These are phyloP conservation scores for Aureobasidium sp. DNA, from an alignment of 2,329 filamentous ascomycete genomes.

Conservation along the genomic window DNA sequence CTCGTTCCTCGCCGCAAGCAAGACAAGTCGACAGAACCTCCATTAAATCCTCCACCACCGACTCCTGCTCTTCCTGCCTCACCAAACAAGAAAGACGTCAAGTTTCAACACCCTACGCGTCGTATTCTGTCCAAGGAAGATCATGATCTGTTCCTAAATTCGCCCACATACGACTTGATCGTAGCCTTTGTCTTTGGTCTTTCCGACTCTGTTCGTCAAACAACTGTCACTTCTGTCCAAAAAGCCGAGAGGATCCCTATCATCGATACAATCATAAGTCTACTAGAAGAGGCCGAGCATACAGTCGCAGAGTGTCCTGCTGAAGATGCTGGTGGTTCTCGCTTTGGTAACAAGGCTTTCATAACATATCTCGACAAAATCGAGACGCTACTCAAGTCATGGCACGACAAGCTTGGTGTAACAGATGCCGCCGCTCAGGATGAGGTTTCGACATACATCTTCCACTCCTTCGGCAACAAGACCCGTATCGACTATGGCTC, in stretches of 20 bases:
- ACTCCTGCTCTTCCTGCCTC: slow-evolving; percentile 68
- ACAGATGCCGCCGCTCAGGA: slow-evolving; percentile 45
- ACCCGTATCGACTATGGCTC: slow-evolving; percentile 92
- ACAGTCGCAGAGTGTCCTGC: slow-evolving; percentile 67
- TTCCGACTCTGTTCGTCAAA: slow-evolving; percentile 70
- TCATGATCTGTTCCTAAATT: slow-evolving; percentile 73
- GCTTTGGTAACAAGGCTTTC: slow-evolving; percentile 94
- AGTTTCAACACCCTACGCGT: slow-evolving; percentile 62
- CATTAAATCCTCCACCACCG: slow-evolving; percentile 55
- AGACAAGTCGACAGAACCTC: slow-evolving; percentile 34
- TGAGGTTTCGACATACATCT: slow-evolving; percentile 74
- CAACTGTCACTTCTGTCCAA: slow-evolving; percentile 55
- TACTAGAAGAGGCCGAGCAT: slow-evolving; percentile 63
- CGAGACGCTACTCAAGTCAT: slow-evolving; percentile 40
- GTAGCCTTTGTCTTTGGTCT: slow-evolving; percentile 80
- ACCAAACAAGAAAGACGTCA: slow-evolving; percentile 47
- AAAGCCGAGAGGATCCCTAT: slow-evolving; percentile 50
- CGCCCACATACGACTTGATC: slow-evolving; percentile 67
- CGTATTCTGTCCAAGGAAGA: slow-evolving; percentile 77
- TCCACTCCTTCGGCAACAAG: slow-evolving; percentile 78
- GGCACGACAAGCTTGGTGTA: slow-evolving; percentile 59
- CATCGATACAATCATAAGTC: slow-evolving; percentile 57
- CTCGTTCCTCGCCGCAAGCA: slow-evolving; percentile 58
- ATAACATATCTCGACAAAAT: slow-evolving; percentile 69
- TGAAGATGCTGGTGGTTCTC: slow-evolving; percentile 76